Evolutionary conservation across 2,329 filamentous ascomycete species (phyloP).

Genomic region (Calycina herbarum): DNA sequence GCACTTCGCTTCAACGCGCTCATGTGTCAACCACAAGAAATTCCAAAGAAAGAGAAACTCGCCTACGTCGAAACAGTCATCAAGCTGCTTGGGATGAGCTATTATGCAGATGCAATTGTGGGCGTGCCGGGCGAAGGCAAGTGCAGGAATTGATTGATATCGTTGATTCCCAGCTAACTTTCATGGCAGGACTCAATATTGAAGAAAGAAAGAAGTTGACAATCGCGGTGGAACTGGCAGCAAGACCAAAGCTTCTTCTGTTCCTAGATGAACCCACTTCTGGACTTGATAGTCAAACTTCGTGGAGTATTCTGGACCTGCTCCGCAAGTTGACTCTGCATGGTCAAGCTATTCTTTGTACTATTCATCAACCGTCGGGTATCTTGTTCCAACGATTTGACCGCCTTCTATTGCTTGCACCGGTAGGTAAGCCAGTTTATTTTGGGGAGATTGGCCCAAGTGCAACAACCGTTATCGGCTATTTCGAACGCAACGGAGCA

Average conservation of each 20-base stretch:
- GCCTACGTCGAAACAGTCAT: slow-evolving; percentile 79
- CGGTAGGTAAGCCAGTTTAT: slow-evolving; percentile 68
- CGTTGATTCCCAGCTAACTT: background rate
- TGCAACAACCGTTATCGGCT: slow-evolving; percentile 64
- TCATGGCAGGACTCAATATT: slow-evolving; percentile 53
- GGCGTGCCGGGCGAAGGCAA: slow-evolving; percentile 80
- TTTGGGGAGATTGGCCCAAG: slow-evolving; percentile 76
- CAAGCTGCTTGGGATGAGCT: slow-evolving; percentile 75
- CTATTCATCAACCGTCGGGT: slow-evolving; percentile 75
- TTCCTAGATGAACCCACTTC: slow-evolving; percentile 96
- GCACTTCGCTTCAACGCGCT: slow-evolving; percentile 81
- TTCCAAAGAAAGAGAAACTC: slow-evolving; percentile 73
- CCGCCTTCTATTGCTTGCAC: slow-evolving; percentile 14
- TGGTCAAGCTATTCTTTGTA: slow-evolving; percentile 89
- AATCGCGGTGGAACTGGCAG: slow-evolving; percentile 89
- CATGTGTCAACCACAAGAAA: slow-evolving; percentile 75
- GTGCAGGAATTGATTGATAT: background rate
- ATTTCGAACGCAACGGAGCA: slow-evolving; percentile 73
- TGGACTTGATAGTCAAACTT: slow-evolving; percentile 87
- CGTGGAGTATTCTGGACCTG: slow-evolving; percentile 86
- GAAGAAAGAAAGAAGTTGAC: slow-evolving; percentile 75
- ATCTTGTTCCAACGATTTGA: slow-evolving; percentile 14
- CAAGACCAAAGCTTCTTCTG: slow-evolving; percentile 81
- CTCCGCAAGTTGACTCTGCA: slow-evolving; percentile 84
- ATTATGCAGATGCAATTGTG: slow-evolving; percentile 87